phyloP scores from a whole-genome alignment of 176 grass and related monocot genomes.

The Bromus sterilis region DNA sequence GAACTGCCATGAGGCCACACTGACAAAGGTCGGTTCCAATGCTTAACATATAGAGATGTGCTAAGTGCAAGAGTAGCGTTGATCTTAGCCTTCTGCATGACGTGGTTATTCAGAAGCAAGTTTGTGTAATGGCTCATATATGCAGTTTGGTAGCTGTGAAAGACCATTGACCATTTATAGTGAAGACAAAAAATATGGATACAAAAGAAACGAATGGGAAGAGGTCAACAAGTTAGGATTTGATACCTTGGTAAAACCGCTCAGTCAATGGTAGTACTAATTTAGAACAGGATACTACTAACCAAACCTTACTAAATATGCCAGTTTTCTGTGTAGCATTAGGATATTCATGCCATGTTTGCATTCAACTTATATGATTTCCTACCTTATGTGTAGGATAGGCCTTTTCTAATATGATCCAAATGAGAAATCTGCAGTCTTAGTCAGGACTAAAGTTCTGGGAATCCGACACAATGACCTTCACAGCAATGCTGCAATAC shows the following conservation, averaged over 20 bases:
- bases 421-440: neutral
- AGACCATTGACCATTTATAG: neutral
- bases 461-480: neutral
- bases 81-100: neutral
- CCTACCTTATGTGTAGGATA: neutral
- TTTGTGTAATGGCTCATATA: neutral
- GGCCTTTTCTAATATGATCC: neutral
- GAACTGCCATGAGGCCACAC: neutral
- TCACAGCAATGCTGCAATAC: neutral
- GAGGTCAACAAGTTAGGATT: conserved; percentile 6
- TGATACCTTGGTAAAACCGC: neutral
- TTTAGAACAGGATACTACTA: neutral
- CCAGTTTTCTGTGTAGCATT: neutral
- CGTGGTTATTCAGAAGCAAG: neutral
- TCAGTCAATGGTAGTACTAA: neutral
- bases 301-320: neutral
- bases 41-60: neutral
- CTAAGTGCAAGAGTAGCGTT: neutral
- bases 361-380: neutral
- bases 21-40: neutral
- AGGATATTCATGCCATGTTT: neutral
- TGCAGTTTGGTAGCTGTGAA: neutral
- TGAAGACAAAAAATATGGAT: neutral
- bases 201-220: neutral
- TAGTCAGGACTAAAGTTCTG: neutral